phyloP scores from a whole-genome alignment of 2,329 filamentous ascomycete species.

The Didymella keratinophila region DNA sequence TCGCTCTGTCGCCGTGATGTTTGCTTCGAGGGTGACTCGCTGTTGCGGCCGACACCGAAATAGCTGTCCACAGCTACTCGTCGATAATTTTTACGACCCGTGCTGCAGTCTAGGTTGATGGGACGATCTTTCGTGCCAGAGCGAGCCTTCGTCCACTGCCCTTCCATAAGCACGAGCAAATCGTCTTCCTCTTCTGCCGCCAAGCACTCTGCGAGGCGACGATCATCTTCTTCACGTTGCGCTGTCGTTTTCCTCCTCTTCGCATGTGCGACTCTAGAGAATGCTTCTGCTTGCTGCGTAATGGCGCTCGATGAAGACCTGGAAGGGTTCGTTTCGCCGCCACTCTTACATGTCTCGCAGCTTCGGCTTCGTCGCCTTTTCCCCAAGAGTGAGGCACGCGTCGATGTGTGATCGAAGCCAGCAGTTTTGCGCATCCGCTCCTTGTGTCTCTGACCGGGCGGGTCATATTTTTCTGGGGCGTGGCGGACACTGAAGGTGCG shows the following conservation, averaged over 20 bases:
- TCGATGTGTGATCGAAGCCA: neutral
- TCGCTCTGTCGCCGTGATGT: neutral
- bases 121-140: neutral
- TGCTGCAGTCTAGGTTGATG: neutral
- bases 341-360: neutral
- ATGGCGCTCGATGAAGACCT: neutral
- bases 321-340: neutral
- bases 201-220: neutral
- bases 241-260: neutral
- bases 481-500: neutral
- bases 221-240: neutral
- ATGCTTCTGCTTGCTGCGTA: neutral
- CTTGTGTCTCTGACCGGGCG: neutral
- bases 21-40: neutral
- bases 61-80: neutral
- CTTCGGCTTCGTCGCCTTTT: conserved; percentile 1
- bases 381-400: neutral
- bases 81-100: too few relatives aligned
- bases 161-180: neutral
- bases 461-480: neutral
- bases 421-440: neutral
- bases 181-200: neutral
- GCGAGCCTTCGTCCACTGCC: neutral
- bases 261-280: neutral
- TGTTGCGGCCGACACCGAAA: neutral